A percentile compares a stretch with the other conserved stretches of the same genome.
These are phyloP conservation scores for Leccinellum luteum DNA, from an alignment of 768 basidiomycete species.

Conservation along the genomic window DNA sequence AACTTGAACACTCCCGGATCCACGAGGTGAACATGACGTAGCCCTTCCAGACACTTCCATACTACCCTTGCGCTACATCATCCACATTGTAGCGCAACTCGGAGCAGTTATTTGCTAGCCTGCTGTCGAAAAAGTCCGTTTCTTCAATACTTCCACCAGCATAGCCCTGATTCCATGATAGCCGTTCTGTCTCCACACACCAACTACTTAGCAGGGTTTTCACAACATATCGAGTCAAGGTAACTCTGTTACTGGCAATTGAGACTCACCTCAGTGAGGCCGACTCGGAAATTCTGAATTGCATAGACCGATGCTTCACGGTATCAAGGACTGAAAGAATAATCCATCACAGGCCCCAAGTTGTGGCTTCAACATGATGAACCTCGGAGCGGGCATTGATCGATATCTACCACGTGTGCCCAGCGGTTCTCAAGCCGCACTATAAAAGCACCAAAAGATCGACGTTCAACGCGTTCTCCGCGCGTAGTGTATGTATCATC, in stretches of 20 bases:
- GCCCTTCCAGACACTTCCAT: not conserved
- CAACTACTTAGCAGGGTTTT: not conserved
- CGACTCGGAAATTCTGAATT: not conserved
- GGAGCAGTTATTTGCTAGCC: not conserved
- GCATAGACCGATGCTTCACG: not conserved
- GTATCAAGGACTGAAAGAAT: not conserved
- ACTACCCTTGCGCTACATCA: not conserved
- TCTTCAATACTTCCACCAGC: too few relatives aligned
- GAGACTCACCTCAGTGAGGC: not conserved
- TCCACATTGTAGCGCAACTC: not conserved
- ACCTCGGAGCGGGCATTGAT: not conserved
- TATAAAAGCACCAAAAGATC: not conserved
- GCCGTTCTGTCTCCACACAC: not conserved
- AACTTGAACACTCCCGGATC: not conserved
- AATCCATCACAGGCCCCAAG: not conserved
- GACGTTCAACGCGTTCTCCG: not conserved
- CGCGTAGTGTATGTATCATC: not conserved
- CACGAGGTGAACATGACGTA: slow-evolving; percentile 4
- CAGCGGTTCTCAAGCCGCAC: not conserved
- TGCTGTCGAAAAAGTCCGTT: too few relatives aligned
- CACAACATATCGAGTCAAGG: not conserved
- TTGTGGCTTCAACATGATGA: not conserved
- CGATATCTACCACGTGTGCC: not conserved
- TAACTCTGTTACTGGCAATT: not conserved
- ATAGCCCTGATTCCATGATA: not conserved